These are phyloP conservation scores for Pestalotiopsis fici DNA, from an alignment of 2,329 filamentous ascomycete genomes.

Conservation along the genomic window DNA sequence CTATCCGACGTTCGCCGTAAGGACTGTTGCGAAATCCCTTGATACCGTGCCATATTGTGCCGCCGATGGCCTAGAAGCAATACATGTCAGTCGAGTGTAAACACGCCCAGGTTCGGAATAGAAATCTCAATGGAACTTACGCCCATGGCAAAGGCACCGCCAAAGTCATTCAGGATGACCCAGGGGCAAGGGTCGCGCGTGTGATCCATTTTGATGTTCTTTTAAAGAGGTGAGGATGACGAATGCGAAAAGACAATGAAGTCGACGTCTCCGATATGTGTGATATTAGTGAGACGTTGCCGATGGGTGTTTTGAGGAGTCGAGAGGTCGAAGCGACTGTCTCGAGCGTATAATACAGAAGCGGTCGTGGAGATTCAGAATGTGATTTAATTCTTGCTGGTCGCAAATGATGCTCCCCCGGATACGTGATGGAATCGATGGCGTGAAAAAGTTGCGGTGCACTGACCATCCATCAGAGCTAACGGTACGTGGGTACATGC, in stretches of 20 bases:
- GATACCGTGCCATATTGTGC: slow-evolving; percentile 92
- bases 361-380: neutral
- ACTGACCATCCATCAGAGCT: slow-evolving; percentile 7
- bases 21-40: slow-evolving; percentile 91
- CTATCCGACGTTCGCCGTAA: slow-evolving; percentile 93
- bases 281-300: neutral
- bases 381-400: neutral
- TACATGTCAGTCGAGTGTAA: neutral
- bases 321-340: neutral
- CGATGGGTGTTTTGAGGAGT: neutral
- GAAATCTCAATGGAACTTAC: slow-evolving; percentile 31
- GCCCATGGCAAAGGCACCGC: slow-evolving; percentile 95
- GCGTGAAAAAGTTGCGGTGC: slow-evolving; percentile 16
- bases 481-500: no score
- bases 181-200: slow-evolving; percentile 94
- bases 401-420: neutral
- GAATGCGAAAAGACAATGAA: neutral
- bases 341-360: neutral
- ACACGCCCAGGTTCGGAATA: neutral
- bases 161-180: slow-evolving; percentile 96
- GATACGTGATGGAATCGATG: neutral
- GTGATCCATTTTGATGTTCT: slow-evolving; percentile 73
- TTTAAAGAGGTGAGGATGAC: neutral
- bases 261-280: neutral
- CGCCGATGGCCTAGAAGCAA: slow-evolving; percentile 64